Evolutionary conservation across 345 rosid species (phyloP).

Genomic region (Boechera retrofracta): DNA sequence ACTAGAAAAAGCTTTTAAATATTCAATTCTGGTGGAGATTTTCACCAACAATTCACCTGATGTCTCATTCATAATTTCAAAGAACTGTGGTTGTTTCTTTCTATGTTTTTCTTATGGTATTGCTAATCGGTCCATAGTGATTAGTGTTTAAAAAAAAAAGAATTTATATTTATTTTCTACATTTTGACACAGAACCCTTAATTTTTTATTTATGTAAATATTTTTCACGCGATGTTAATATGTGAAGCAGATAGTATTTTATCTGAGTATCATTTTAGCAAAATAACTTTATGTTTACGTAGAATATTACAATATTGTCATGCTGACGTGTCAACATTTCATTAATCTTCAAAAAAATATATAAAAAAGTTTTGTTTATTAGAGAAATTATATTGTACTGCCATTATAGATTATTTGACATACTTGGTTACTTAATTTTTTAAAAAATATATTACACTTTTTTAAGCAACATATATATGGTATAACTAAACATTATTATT

Average conservation of each 20-base stretch:
- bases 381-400: no score
- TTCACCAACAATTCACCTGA: constrained; percentile 35
- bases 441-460: no score
- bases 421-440: no score
- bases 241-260: not conserved
- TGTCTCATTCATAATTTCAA: not conserved
- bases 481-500: no score
- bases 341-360: no score
- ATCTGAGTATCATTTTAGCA: no score
- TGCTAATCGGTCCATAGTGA: not conserved
- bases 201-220: not conserved
- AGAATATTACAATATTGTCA: no score
- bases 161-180: not conserved
- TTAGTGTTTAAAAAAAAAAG: not conserved
- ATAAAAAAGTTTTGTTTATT: no score
- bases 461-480: no score
- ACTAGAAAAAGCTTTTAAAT: not conserved
- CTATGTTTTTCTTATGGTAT: not conserved
- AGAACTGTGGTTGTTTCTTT: not conserved
- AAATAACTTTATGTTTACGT: no score
- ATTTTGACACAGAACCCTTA: not conserved
- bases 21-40: constrained; percentile 5
- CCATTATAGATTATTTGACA: no score
- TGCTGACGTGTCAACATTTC: no score
- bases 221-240: not conserved